These are phyloP conservation scores for Pisolithus orientalis DNA, from an alignment of 768 basidiomycete genomes.

Conservation along the genomic window DNA sequence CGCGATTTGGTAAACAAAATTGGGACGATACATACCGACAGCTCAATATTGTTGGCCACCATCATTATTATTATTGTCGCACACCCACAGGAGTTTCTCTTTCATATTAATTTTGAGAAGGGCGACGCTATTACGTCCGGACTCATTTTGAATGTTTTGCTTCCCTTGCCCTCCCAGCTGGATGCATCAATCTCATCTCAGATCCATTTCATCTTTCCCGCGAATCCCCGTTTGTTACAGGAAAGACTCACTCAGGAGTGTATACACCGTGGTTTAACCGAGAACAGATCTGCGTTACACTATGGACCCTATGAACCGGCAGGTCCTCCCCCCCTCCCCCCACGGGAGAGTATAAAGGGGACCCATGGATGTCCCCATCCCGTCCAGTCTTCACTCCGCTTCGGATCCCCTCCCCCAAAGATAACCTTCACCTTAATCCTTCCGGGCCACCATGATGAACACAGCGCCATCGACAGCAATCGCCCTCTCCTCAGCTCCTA, in stretches of 20 bases:
- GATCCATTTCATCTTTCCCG: constrained; percentile 25
- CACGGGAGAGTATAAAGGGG: constrained; percentile 27
- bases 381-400: constrained; percentile 1
- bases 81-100: too few species aligned
- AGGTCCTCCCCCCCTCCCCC: not conserved
- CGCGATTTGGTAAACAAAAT: not conserved
- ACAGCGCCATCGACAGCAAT: constrained; percentile 25
- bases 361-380: constrained; percentile 9
- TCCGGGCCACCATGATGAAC: constrained; percentile 20
- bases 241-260: constrained; percentile 23
- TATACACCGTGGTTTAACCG: constrained; percentile 28
- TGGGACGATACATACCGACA: not conserved
- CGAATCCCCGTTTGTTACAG: constrained; percentile 23
- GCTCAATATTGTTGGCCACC: too few species aligned
- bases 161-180: constrained; percentile 20
- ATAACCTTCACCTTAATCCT: not conserved
- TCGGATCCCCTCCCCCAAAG: not conserved
- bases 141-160: constrained; percentile 28
- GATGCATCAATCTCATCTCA: constrained; percentile 23
- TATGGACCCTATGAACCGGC: not conserved
- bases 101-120: not conserved
- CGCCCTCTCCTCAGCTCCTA: constrained; percentile 24
- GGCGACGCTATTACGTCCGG: constrained; percentile 6
- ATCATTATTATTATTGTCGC: too few species aligned
- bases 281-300: constrained; percentile 1